Base-by-base conservation (phyloP, 2,329 filamentous ascomycete genomes). In the Emmonsiellopsis sp. region DNA sequence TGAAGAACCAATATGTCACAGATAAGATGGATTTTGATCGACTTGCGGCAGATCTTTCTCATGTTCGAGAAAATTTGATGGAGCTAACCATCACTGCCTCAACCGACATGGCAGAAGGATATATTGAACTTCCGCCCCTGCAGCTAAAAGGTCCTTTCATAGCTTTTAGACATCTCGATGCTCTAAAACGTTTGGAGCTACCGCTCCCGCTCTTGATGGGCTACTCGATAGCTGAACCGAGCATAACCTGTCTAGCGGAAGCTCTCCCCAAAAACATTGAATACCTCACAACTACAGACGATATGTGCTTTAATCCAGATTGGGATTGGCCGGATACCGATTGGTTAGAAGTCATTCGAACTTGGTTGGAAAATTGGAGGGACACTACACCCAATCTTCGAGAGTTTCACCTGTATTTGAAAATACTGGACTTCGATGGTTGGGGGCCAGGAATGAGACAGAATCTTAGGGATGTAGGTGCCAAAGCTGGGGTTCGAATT, bases 241-340 rank as follows among this genome's bases (percentile, higher is more conserved):
- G 16, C 9, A 44, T 48, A 20, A 40, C 45, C 10, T 7, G 35
- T 7, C 44, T 52, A 32, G 40, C 31, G 20, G 50, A 59, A 46
- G 48, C 54, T n/a, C 16, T 61, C 5, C 60, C 60, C 8, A 55
- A 40, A 26, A 58, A 57, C 32, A 50, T 63, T 31, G 59, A 61
- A 51, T 51, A 9, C 40, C 46, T 62, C 8, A 42, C 50, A 26
- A 53, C 61, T 26, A 62, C 55, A 0, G 54, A 62, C 20, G 54
- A 62, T 13, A 15, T 62, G 30, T 20, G 16, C 1, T 16, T 53
- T 5, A 54, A 61, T 37, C 52, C 54, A 53, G 51, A 54, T 52
- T 50, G 40, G 38, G 47, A 51, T 20, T 50, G 47, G 5, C 13
- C 42, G 46, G 34, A 52, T n/a, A 37, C 15, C 20, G 41, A 46